Base-by-base conservation (phyloP, 352 stramenopile species). In the Thalassiosira exigua region DNA sequence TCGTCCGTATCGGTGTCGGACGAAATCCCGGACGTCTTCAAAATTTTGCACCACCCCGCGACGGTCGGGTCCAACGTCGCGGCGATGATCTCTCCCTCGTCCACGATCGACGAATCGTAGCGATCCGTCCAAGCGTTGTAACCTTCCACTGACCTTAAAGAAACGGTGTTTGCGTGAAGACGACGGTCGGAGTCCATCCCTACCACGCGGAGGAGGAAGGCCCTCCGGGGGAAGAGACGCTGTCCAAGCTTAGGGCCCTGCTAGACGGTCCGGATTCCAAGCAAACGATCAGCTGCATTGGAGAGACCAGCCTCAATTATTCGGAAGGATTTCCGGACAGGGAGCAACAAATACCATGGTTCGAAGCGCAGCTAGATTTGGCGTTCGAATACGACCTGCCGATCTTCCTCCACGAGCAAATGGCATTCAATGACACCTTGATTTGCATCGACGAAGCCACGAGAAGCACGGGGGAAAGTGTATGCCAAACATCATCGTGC, bases 381-480 rank as follows among this genome's bases (percentile, higher is more conserved):
- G 87, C 89, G 24, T 59, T 79, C 39, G 70, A 89, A 68, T 82
- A 88, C 22, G 64, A 85, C 21, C 46, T 91, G 7, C 87, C 87
- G 24, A n/a, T 93, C 3, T 94, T 93, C 84, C 50, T 94, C 1
- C 90, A 94, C 44, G 88, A 92, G 69, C 76, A 88, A 62, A 54
- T 86, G 21, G 90, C 88, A 21, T 91, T 91, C 71, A 66, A 90
- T 21, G 81, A 92, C 57, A 90, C 84, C 7, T 62, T 91, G 17
- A 22, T 67, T 44, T 82, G 88, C 33, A 79, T 94, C 9, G 69
- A 91, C 26, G 77, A 88, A 41, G 74, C 58, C 5, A 72, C 14
- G 22, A 56, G 21, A 75, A 74, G 17, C 69, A 82, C 50, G 2
- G 4, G 27, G 64, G 57, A 3, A 53, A 79, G 27, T 21, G 51